A percentile compares a stretch with the other conserved stretches of the same genome.
phyloP scores from a whole-genome alignment of 2,329 filamentous ascomycete species.

The Penicillium thymicola region DNA sequence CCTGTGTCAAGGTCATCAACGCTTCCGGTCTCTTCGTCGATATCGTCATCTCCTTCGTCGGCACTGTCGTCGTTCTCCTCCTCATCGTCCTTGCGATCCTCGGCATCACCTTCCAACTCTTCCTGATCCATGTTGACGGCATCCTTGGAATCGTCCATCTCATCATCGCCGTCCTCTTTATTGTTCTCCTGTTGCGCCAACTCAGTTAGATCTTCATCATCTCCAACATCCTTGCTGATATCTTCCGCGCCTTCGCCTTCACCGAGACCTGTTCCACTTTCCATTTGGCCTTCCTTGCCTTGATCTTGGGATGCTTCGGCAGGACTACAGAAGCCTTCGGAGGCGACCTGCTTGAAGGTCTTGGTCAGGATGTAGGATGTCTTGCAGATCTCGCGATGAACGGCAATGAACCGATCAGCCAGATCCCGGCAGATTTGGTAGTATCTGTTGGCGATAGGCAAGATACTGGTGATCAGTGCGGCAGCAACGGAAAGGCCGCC shows the following conservation, averaged over 20 bases:
- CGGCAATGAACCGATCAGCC: constrained; percentile 56
- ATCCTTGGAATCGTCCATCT: constrained; percentile 47
- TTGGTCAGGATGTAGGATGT: constrained; percentile 73
- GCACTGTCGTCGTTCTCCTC: constrained; percentile 60
- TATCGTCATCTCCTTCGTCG: constrained; percentile 62
- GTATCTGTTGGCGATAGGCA: constrained; percentile 76
- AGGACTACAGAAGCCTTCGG: constrained; percentile 88
- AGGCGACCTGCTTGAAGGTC: constrained; percentile 73
- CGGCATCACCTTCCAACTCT: constrained; percentile 83
- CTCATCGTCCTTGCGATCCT: constrained; percentile 50
- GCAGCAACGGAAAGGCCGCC: constrained; percentile 47
- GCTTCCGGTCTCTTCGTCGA: constrained; percentile 86
- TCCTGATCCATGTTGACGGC: constrained; percentile 66
- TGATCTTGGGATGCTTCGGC: constrained; percentile 72
- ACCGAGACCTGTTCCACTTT: constrained; percentile 87
- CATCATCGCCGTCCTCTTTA: constrained; percentile 46
- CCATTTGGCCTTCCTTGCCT: constrained; percentile 72
- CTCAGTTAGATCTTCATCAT: constrained; percentile 90
- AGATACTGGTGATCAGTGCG: constrained; percentile 58
- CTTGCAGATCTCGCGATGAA: constrained; percentile 70
- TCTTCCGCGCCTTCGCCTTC: constrained; percentile 95
- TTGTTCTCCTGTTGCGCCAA: constrained; percentile 79
- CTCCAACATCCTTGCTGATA: constrained; percentile 93
- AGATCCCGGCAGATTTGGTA: constrained; percentile 57
- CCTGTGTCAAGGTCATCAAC: constrained; percentile 87